phyloP scores from a whole-genome alignment of 2,329 filamentous ascomycete genomes.

The Penicillium sp. region DNA sequence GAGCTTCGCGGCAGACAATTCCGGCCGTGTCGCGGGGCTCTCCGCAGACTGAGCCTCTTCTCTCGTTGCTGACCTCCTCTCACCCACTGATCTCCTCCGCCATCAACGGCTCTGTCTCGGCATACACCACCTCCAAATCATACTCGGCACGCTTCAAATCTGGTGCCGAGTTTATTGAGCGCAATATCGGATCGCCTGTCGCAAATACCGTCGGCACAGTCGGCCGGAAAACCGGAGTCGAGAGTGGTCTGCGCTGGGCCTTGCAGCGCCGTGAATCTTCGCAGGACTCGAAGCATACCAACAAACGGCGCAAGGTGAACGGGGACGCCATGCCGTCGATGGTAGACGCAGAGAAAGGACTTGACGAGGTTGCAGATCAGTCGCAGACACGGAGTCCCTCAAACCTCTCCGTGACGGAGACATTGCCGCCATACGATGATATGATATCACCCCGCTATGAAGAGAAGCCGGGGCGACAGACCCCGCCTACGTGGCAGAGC shows the following conservation, averaged over 20 bases:
- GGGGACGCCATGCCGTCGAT: constrained; percentile 32
- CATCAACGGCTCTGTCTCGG: constrained; percentile 78
- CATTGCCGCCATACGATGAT: constrained; percentile 80
- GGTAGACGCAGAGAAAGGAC: constrained; percentile 51
- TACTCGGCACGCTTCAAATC: constrained; percentile 85
- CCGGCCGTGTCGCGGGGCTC: constrained; percentile 32
- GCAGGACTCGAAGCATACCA: constrained; percentile 33
- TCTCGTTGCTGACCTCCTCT: constrained; percentile 81
- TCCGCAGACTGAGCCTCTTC: constrained; percentile 69
- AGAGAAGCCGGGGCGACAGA: constrained; percentile 31
- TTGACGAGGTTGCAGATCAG: constrained; percentile 18
- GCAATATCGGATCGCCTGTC: constrained; percentile 75
- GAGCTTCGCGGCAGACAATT: constrained; percentile 40
- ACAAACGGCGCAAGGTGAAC: constrained; percentile 46
- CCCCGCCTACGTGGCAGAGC: constrained; percentile 65
- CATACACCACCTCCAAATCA: constrained; percentile 83
- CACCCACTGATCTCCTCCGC: constrained; percentile 83
- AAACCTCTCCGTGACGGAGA: constrained; percentile 66
- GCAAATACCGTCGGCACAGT: constrained; percentile 83
- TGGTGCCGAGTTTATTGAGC: constrained; percentile 87
- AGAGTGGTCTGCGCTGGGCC: constrained; percentile 82
- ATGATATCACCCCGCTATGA: constrained; percentile 72
- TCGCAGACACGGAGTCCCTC: constrained; percentile 55
- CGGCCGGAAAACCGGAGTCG: constrained; percentile 79
- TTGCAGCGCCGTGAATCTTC: constrained; percentile 50